These are phyloP conservation scores for Dactylellina haptotyla DNA, from an alignment of 2,329 filamentous ascomycete genomes.

Conservation along the genomic window DNA sequence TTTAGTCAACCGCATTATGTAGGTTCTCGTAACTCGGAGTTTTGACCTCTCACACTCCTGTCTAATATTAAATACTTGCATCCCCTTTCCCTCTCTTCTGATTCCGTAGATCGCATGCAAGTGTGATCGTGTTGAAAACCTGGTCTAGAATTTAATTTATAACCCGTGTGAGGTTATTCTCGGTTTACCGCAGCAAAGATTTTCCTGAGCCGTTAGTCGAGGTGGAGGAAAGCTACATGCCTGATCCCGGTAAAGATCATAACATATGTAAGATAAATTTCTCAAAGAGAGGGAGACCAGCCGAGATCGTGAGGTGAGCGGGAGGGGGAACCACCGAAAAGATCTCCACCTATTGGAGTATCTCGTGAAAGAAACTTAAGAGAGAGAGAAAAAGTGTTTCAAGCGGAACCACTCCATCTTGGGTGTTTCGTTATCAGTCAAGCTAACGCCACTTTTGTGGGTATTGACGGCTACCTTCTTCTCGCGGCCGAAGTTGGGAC, in stretches of 20 bases:
- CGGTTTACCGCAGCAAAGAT: constrained; percentile 40
- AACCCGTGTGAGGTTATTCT: constrained; percentile 54
- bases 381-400: constrained; percentile 12
- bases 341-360: constrained; percentile 10
- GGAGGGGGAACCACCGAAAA: constrained; percentile 26
- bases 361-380: neutral
- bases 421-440: constrained; percentile 23
- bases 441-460: constrained; percentile 26
- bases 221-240: constrained; percentile 20
- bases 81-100: neutral
- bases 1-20: constrained; percentile 12
- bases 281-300: constrained; percentile 27
- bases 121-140: constrained; percentile 48
- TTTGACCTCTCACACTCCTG: constrained; percentile 6
- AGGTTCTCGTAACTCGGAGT: constrained; percentile 12
- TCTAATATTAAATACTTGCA: constrained; percentile 16
- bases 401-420: constrained; percentile 2
- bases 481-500: constrained; percentile 43
- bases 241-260: constrained; percentile 47
- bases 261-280: constrained; percentile 42
- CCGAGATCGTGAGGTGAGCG: constrained; percentile 13
- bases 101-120: constrained; percentile 13
- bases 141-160: constrained; percentile 53
- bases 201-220: constrained; percentile 33
- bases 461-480: constrained; percentile 49